Base-by-base conservation (phyloP, 768 basidiomycete species). In the Ephemerocybe angulata region DNA sequence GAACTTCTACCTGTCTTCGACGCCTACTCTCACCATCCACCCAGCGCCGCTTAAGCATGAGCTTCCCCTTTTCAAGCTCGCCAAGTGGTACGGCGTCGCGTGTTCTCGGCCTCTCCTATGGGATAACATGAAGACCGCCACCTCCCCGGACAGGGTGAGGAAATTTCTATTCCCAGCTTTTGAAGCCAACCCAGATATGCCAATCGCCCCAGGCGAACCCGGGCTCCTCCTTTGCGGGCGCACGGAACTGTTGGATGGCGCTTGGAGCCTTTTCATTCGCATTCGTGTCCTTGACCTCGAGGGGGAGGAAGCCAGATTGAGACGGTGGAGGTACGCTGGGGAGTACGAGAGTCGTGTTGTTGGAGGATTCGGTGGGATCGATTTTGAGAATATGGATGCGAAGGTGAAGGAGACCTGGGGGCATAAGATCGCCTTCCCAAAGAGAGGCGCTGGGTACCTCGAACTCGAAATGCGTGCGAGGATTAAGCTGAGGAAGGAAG, bases 361-460 rank as follows among this genome's bases (percentile, higher is more conserved):
- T 10, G 54, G 54, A 6, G 10, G 12, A 11, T 21, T 55, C 7
- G 40, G 27, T 22, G 22, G 35, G 5, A 24, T 19, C 37, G 44
- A 50, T 25, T 17, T 35, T n/a, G n/a, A 17, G 19, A 30, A 31
- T 24, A 24, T 22, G 5, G 2, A 35, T 37, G 47, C 29, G n/a
- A 27, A 22, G 22, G 54, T 50, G 13, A 55, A 55, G 22, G n/a
- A 24, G n/a, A 55, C 46, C 13, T 55, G 54, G 54, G 54, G 54
- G 3, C 10, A 33, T 15, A 55, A 55, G 48, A 55, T 55, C n/a
- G 46, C 54, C 6, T 24, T 40, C 25, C 35, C 30, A n/a, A 55
- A 55, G 46, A 43, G 27, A 15, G 17, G 19, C 25, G 13, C 35
- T 3, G 17, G 17, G 11, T 54, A 54, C 28, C 11, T 44, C 19